Evolutionary conservation across 2,329 filamentous ascomycete species (phyloP), one percentile per base, ranked within the genome.

Genomic region (Tolypocladium ophioglossoides): DNA sequence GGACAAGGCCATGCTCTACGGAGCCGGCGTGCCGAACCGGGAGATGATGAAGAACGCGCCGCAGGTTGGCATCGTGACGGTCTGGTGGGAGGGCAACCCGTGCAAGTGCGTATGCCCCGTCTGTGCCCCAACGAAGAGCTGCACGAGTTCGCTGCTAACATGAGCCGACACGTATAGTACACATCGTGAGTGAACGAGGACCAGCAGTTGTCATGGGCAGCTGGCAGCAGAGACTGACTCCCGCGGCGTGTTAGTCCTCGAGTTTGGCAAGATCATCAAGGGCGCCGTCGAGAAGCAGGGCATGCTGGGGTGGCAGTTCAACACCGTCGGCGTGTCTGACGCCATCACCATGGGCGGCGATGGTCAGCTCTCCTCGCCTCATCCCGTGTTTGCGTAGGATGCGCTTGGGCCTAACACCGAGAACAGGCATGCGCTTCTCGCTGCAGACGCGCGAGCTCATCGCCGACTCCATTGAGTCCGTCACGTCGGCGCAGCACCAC

Each of bases 31-130:
- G 37, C 89, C 91, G 1, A 82, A 90, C 66, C 79, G 83, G 63
- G 78, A 94, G 54, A 83, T 85, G 64, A 95, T 97, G 89, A 91
- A 92, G 72, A 92, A 80, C 55, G 87, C 87, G 52, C 89, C 92
- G 14, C 92, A 97, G 59, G 88, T 97, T 30, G 92, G 92, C 55
- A 83, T 96, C 65, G 87, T 91, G 9, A 91, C 87, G 6, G 89
- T 96, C 5, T 96, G 91, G 91, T 97, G 91, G 91, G 91, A 96
- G 72, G 92, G 92, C 32, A 96, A 96, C 68, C 89, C 92, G 39
- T 96, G 91, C 83, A 96, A 96, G 85, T 89, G 71, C 73, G 85
- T 78, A 18, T 37, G 0, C n/a, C 20, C 30, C 12, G 2, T 2
- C 2, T 18, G 16, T 7, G 9, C 11, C 12, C 16, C 16, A 27